Percentiles rank a stretch among this genome's conserved stretches.
These are phyloP conservation scores for Aspergillus sclerotialis DNA, from an alignment of 2,329 filamentous ascomycete species.

Conservation along the genomic window DNA sequence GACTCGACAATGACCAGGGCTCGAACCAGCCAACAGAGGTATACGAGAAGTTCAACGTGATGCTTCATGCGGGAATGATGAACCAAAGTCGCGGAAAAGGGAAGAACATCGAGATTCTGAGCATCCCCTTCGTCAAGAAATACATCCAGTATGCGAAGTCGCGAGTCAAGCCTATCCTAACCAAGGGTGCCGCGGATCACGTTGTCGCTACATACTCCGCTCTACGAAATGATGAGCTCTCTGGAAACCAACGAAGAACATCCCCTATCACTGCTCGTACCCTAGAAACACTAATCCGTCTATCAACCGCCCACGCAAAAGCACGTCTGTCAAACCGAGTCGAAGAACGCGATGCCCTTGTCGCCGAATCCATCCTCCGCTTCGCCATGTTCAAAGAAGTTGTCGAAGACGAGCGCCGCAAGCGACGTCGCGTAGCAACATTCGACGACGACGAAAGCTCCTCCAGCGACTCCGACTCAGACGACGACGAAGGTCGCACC, in stretches of 20 bases:
- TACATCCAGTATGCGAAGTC: slow-evolving; percentile 98
- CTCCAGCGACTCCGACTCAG: slow-evolving; percentile 33
- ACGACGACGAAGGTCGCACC: slow-evolving; percentile 22
- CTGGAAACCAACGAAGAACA: slow-evolving; percentile 86
- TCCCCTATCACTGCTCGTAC: slow-evolving; percentile 96
- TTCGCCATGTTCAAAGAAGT: slow-evolving; percentile 98
- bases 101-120: slow-evolving; percentile 78
- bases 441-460: slow-evolving; percentile 53
- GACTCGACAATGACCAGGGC: slow-evolving; percentile 67
- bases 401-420: slow-evolving; percentile 67
- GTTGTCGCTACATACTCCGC: slow-evolving; percentile 88
- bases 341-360: slow-evolving; percentile 79
- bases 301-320: slow-evolving; percentile 94
- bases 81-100: slow-evolving; percentile 66
- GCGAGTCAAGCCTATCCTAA: slow-evolving; percentile 80
- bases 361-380: slow-evolving; percentile 81
- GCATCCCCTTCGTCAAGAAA: slow-evolving; percentile 98
- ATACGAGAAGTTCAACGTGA: slow-evolving; percentile 91
- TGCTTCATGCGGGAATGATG: slow-evolving; percentile 90
- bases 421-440: slow-evolving; percentile 70
- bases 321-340: slow-evolving; percentile 79
- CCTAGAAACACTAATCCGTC: slow-evolving; percentile 93
- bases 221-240: slow-evolving; percentile 90
- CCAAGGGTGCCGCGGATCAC: slow-evolving; percentile 83
- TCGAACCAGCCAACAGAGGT: slow-evolving; percentile 74